Percentiles rank a stretch among this genome's conserved stretches.
phyloP scores from a whole-genome alignment of 2,329 filamentous ascomycete genomes.

The Penicillium brevicompactum region DNA sequence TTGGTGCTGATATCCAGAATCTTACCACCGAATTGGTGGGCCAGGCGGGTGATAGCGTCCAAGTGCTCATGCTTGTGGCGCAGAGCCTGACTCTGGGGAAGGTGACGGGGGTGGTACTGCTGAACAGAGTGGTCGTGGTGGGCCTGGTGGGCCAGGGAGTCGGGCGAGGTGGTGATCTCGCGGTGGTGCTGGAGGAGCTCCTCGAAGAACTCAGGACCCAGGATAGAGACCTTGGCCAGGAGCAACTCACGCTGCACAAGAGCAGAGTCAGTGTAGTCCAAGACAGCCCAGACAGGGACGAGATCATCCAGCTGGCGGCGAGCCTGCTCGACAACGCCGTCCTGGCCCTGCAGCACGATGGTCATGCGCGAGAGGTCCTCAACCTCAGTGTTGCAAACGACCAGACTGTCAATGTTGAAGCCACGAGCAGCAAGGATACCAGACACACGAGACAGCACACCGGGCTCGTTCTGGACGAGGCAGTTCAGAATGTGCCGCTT shows the following conservation, averaged over 20 bases:
- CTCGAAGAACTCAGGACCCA: constrained; percentile 97
- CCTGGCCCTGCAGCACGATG: constrained; percentile 93
- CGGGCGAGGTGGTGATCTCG: constrained; percentile 70
- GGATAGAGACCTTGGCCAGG: constrained; percentile 92
- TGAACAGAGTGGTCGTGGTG: constrained; percentile 15
- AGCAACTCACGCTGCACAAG: constrained; percentile 95
- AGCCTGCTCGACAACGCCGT: constrained; percentile 96
- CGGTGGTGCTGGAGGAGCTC: constrained; percentile 94
- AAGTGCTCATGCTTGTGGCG: constrained; percentile 97
- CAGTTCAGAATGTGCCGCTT: constrained; percentile 98
- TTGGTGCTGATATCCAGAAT: constrained; percentile 97
- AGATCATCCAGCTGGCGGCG: constrained; percentile 93
- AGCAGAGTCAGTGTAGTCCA: constrained; percentile 91
- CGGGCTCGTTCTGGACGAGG: constrained; percentile 97
- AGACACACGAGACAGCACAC: constrained; percentile 92
- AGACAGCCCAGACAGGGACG: constrained; percentile 95
- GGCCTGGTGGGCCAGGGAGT: constrained; percentile 31
- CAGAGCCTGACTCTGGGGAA: constrained; percentile 84
- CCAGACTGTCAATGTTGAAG: constrained; percentile 98
- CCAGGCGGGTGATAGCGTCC: constrained; percentile 92
- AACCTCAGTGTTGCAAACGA: constrained; percentile 97
- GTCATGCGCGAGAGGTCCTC: constrained; percentile 98
- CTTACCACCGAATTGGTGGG: constrained; percentile 97
- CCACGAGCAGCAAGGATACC: constrained; percentile 93
- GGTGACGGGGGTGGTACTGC: constrained; percentile 80